Evolutionary conservation across 1,139 yeast genomes (phyloP), one percentile per base, ranked within the genome.

Genomic region (Saccharomyces hybrid): DNA sequence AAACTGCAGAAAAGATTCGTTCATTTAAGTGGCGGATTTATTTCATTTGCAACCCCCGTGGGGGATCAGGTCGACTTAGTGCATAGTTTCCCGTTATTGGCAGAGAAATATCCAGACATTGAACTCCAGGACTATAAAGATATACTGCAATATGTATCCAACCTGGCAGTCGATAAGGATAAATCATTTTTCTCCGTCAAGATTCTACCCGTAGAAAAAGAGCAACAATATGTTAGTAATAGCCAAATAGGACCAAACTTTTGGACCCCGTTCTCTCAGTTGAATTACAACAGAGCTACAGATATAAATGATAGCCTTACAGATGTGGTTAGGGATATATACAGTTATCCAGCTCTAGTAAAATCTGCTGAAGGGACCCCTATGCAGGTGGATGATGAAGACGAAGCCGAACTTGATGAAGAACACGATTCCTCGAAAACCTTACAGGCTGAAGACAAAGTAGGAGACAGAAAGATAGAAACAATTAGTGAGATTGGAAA

Each of bases 1-100:
- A 85, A 85, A 63, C 62, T 88, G 44, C 82, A 82, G 55, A 69
- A 71, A 31, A 64, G 69, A 53, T 76, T 73, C 57, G 68, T 67
- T 26, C 76, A 73, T 54, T 60, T 77, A 20, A 76, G 80, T 34
- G 71, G 69, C n/a, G 70, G 71, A 1, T 66, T 60, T 50, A 58
- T 60, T 8, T 60, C 60, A 8, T 66, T 64, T 48, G 64, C 66
- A 11, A 48, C 56, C 2, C 46, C 55, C 3, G 52, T 54, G 2
- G 49, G 47, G 2, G 51, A 51, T 6, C 46, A 49, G 11, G 29
- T 44, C 1, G 20, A 49, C 8, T 25, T 55, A 1, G 13, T 53
- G 2, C 60, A 56, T 11, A 46, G 57, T 13, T 60, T 67, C 47
- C 64, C 70, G 3, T 42, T 60, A 23, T 47, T 70, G 38, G 50